Conservation (phyloP, 768 basidiomycete genomes). For the Pisolithus sp. region DNA sequence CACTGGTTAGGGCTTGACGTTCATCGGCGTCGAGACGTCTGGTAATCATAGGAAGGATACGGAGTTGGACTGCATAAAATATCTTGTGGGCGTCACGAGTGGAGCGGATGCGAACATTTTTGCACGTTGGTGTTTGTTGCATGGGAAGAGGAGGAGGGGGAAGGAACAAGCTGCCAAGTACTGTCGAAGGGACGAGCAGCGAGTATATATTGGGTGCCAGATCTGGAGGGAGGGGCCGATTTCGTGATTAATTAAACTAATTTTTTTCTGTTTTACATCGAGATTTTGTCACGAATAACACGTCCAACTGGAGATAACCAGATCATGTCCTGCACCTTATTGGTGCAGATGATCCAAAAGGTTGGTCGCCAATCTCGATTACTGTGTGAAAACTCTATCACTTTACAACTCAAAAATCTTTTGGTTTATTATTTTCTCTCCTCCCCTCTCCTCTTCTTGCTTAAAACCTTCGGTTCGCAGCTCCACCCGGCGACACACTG, state of each 20-base stretch:
- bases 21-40: constrained; percentile 75
- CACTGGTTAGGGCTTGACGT: constrained; percentile 44
- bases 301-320: constrained; percentile 18
- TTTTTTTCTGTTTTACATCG: constrained; percentile 16
- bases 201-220: constrained; percentile 28
- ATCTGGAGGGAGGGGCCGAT: constrained; percentile 27
- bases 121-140: constrained; percentile 66
- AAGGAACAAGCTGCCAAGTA: constrained; percentile 4
- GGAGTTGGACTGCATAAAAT: constrained; percentile 63
- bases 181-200: constrained; percentile 14
- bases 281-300: constrained; percentile 24
- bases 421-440: not conserved
- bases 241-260: constrained; percentile 35
- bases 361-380: constrained; percentile 41
- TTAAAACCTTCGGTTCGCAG: not conserved
- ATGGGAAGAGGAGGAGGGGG: constrained; percentile 30
- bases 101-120: constrained; percentile 67
- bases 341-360: constrained; percentile 34
- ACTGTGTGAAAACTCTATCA: constrained; percentile 42
- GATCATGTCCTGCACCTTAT: constrained; percentile 25
- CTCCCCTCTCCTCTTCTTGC: constrained; percentile 7
- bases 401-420: constrained; percentile 43
- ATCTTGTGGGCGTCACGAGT: constrained; percentile 76
- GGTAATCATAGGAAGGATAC: constrained; percentile 64
- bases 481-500: not conserved